phyloP scores from a whole-genome alignment of 2,329 filamentous ascomycete genomes.

The Pleoardoris graminearum region DNA sequence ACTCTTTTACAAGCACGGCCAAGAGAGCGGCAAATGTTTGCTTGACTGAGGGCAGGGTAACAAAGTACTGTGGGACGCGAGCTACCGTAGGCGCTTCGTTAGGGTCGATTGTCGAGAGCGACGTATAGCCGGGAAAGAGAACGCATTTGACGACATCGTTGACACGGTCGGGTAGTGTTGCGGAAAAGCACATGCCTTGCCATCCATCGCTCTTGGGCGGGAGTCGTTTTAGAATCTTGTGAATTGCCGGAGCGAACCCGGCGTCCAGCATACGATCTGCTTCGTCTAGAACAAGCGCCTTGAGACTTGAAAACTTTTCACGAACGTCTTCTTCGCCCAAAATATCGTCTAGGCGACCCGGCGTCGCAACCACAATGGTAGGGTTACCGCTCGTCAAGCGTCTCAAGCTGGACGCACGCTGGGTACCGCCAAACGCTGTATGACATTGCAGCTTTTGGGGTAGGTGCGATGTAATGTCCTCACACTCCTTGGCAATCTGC shows the following conservation, averaged over 20 bases:
- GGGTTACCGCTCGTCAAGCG: conserved; percentile 43
- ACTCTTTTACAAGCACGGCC: conserved; percentile 52
- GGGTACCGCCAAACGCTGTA: conserved; percentile 50
- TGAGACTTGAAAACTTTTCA: conserved; percentile 50
- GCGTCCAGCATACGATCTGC: conserved; percentile 54
- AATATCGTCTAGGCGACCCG: conserved; percentile 54
- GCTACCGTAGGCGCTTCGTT: conserved; percentile 53
- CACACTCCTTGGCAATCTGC: conserved; percentile 54
- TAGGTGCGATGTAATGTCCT: conserved; percentile 49
- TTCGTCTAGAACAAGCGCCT: conserved; percentile 51
- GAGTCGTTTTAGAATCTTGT: conserved; percentile 55
- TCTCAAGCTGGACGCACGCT: conserved; percentile 37
- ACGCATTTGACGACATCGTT: conserved; percentile 51
- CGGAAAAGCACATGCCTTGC: conserved; percentile 56
- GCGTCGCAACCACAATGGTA: conserved; percentile 53
- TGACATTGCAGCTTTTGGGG: conserved; percentile 48
- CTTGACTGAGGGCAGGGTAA: conserved; percentile 49
- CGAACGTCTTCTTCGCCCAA: conserved; percentile 50
- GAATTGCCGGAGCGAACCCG: conserved; percentile 58
- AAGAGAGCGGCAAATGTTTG: conserved; percentile 53
- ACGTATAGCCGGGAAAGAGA: conserved; percentile 48
- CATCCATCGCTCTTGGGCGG: conserved; percentile 55
- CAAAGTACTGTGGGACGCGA: conserved; percentile 54
- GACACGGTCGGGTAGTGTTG: conserved; percentile 51
- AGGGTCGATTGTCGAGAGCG: conserved; percentile 50